Conservation (phyloP, 352 stramenopile species). For the Phytophthora syringae region DNA sequence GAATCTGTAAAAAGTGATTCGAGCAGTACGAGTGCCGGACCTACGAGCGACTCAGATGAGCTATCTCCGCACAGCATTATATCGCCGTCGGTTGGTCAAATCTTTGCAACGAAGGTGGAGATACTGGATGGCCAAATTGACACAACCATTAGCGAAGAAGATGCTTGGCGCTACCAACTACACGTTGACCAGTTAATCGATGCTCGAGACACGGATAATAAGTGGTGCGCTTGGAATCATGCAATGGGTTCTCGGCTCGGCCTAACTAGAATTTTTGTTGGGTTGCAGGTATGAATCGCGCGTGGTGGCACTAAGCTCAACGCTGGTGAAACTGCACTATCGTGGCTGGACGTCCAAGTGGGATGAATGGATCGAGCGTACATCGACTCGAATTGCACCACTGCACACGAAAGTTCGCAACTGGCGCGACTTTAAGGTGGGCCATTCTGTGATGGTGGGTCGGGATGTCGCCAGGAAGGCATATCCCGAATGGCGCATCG, state of each 20-base stretch:
- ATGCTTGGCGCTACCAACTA: conserved; percentile 67
- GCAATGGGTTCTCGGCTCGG: not conserved
- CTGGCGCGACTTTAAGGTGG: conserved; percentile 65
- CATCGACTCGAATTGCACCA: conserved; percentile 91
- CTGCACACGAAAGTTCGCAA: conserved; percentile 88
- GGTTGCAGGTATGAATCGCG: conserved; percentile 61
- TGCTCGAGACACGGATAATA: conserved; percentile 67
- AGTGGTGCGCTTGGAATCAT: conserved; percentile 47
- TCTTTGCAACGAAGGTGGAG: conserved; percentile 11
- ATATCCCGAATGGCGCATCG: conserved; percentile 72
- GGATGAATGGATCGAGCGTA: conserved; percentile 96
- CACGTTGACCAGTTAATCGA: conserved; percentile 65
- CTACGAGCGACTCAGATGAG: not conserved
- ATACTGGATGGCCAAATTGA: conserved; percentile 12
- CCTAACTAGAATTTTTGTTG: conserved; percentile 3
- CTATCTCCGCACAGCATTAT: not conserved
- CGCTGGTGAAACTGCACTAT: conserved; percentile 94
- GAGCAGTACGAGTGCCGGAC: not conserved
- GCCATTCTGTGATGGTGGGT: conserved; percentile 62
- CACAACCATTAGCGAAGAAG: conserved; percentile 19
- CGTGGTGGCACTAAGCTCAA: conserved; percentile 50
- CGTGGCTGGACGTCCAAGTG: conserved; percentile 96
- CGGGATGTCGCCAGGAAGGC: conserved; percentile 26
- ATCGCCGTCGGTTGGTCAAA: conserved; percentile 4
- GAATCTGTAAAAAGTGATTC: conserved; percentile 6